Evolutionary conservation across 345 rosid genomes (phyloP), one percentile per base, ranked within the genome.

Genomic region (Carallia brachiata): DNA sequence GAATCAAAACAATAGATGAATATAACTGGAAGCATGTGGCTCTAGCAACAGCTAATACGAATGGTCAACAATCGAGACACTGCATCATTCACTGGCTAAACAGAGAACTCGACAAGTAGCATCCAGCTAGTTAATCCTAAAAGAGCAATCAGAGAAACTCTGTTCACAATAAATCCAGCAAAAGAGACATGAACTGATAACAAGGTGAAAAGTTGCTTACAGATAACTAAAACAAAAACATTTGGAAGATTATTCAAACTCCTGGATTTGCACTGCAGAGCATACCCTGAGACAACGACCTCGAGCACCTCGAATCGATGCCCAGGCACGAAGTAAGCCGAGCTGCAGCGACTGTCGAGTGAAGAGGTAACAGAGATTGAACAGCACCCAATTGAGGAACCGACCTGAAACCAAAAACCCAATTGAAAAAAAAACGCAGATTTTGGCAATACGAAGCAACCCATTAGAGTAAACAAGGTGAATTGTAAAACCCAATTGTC

Each of bases 261-360:
- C 97, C 97, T 76, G 96, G 97, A 73, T 91, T 87, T 59, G 96
- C 96, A 89, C 85, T 85, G 92, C 93, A 87, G 69, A 93, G 82
- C 98, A 87, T 91, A 91, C 96, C 98, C 98, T 91, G 98, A 85
- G 94, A 89, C 88, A 91, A 78, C 32, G 97, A 93, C 82, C 96
- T 85, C 23, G 96, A 88, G 65, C 84, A 83, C 71, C 52, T 81
- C 28, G 96, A 75, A 83, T 93, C 94, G 53, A 87, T 74, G 66
- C 98, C 92, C 3, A 93, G 96, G 82, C 97, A 89, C 4, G 97
- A 89, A 17, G 94, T 89, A 67, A 91, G 85, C 78, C 94, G 84
- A 74, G 98, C 96, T 2, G 98, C 83, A 53, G 98, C 79, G 36
- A 91, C 92, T 2, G 91, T 96, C 6, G 86, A 81, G 83, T 93